These are phyloP conservation scores for Eimeria maxima DNA, from an alignment of 169 alveolate genomes.

Conservation along the genomic window DNA sequence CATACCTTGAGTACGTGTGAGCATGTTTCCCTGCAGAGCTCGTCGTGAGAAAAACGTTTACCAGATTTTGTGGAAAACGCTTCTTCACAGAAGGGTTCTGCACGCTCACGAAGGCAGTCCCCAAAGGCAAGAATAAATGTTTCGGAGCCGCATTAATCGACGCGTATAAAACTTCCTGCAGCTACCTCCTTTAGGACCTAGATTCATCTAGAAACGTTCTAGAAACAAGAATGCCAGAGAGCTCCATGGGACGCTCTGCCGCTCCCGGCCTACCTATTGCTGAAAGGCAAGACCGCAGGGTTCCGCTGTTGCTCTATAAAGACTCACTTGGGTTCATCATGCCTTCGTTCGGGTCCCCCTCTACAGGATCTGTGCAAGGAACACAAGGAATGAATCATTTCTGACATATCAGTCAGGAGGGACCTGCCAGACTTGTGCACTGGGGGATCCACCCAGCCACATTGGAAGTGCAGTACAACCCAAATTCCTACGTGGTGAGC, in stretches of 20 bases:
- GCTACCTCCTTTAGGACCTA: neutral
- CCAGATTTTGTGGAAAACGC: slow-evolving; percentile 36
- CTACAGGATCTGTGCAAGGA: slow-evolving; percentile 13
- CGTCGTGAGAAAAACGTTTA: slow-evolving; percentile 24
- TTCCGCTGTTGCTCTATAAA: neutral
- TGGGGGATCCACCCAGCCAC: too few relatives aligned
- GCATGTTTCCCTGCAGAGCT: slow-evolving; percentile 45
- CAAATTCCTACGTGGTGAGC: neutral
- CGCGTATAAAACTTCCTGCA: neutral
- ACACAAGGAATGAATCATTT: neutral
- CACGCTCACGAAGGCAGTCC: neutral
- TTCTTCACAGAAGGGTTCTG: slow-evolving; percentile 72
- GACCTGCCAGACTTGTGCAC: too few relatives aligned
- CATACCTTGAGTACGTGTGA: slow-evolving; percentile 43
- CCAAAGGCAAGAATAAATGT: neutral
- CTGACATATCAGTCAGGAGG: neutral
- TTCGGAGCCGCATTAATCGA: neutral
- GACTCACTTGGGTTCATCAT: slow-evolving; percentile 69
- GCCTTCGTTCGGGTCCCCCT: slow-evolving; percentile 63
- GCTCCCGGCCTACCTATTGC: neutral
- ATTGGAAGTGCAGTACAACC: too few relatives aligned
- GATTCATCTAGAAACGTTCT: neutral
- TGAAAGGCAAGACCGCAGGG: neutral
- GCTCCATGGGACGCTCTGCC: neutral
- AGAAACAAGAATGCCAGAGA: neutral